Evolutionary conservation across 495 filamentous ascomycete species (phyloP).

Genomic region (Apodospora peruviana): DNA sequence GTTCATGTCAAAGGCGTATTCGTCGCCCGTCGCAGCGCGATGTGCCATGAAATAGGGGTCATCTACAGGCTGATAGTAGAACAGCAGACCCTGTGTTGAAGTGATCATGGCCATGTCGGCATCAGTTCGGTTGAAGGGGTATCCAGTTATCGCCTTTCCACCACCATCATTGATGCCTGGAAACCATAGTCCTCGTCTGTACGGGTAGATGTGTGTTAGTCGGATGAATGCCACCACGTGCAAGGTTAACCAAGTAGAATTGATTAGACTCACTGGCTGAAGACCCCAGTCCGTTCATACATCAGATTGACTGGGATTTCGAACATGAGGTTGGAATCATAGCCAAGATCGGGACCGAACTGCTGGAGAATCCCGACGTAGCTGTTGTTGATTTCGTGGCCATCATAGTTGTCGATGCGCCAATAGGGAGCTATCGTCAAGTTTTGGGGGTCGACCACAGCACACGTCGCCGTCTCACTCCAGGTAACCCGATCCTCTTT

Average conservation of each 20-base stretch:
- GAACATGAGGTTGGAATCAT: background rate
- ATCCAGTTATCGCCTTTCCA: background rate
- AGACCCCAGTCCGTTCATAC: background rate
- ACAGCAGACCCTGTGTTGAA: background rate
- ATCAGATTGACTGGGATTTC: background rate
- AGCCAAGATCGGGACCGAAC: background rate
- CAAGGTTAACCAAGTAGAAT: background rate
- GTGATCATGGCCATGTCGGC: slow-evolving; percentile 1
- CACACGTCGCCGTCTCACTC: background rate
- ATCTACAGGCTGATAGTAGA: background rate
- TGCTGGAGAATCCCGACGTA: slow-evolving; percentile 2
- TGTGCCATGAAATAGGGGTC: slow-evolving; percentile 1
- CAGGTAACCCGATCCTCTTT: background rate
- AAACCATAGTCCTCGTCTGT: background rate
- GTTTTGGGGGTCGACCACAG: background rate
- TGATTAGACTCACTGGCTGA: slow-evolving; percentile 1
- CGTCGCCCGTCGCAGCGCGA: background rate
- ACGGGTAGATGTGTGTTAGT: background rate
- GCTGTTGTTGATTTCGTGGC: background rate
- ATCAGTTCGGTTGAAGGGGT: background rate
- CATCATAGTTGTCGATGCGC: slow-evolving; percentile 1
- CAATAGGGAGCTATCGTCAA: background rate
- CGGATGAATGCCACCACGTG: background rate
- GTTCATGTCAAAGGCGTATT: background rate
- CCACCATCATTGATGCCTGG: background rate